These are phyloP conservation scores for Pleurotus tuoliensis DNA, from an alignment of 768 basidiomycete genomes.

Conservation along the genomic window DNA sequence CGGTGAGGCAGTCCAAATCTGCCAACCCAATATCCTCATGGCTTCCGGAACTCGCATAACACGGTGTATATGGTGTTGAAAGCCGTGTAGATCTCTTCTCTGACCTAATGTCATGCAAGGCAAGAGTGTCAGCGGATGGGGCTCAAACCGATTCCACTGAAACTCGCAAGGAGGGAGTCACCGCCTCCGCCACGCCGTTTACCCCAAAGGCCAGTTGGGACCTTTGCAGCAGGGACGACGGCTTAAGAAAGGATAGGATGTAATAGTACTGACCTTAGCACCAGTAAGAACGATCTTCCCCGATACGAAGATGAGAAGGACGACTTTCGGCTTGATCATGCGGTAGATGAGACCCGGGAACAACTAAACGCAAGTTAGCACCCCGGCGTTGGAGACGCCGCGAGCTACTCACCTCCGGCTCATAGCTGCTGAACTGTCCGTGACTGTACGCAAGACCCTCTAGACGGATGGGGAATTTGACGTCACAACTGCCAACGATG, in stretches of 20 bases:
- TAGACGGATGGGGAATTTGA: slow-evolving; percentile 96
- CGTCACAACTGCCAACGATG: slow-evolving; percentile 97
- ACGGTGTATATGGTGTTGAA: slow-evolving; percentile 99
- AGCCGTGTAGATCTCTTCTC: slow-evolving; percentile 99
- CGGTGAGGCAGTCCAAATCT: slow-evolving; percentile 45
- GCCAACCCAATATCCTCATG: no score
- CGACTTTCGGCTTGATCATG: slow-evolving; percentile 99
- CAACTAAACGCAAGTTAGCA: slow-evolving; percentile 46
- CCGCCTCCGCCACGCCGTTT: slow-evolving; percentile 21
- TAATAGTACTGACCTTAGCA: slow-evolving; percentile 75
- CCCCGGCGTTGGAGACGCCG: neutral
- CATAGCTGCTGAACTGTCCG: slow-evolving; percentile 97
- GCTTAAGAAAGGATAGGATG: slow-evolving; percentile 10
- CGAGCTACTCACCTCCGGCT: slow-evolving; percentile 76
- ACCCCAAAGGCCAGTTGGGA: slow-evolving; percentile 26
- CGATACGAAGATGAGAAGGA: slow-evolving; percentile 96
- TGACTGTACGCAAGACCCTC: slow-evolving; percentile 97
- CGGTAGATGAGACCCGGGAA: slow-evolving; percentile 99
- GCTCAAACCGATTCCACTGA: slow-evolving; percentile 46
- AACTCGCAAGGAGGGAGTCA: neutral
- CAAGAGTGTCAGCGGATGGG: slow-evolving; percentile 42
- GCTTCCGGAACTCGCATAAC: slow-evolving; percentile 91
- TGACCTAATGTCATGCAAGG: slow-evolving; percentile 51
- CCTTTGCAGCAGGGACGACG: slow-evolving; percentile 22
- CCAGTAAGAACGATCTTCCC: slow-evolving; percentile 99